Percentiles rank a stretch among this genome's conserved stretches.
Conservation (phyloP, 192 early-diverging fungal genomes). For the Mortierella hygrophila region DNA sequence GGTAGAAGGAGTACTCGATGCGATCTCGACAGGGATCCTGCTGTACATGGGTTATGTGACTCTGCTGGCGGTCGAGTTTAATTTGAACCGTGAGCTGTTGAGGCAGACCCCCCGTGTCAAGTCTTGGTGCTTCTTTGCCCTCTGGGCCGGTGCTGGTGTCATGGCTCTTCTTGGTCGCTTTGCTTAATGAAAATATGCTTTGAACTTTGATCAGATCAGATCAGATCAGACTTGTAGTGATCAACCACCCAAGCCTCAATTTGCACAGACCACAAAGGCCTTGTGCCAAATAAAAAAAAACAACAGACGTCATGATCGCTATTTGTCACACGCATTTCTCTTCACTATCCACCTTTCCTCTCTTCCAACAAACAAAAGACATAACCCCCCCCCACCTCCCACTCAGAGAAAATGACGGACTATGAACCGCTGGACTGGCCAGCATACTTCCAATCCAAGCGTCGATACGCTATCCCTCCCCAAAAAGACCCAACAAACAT, state of each 20-base stretch:
- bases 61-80: slow-evolving; percentile 80
- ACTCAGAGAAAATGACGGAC: not conserved
- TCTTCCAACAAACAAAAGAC: not conserved
- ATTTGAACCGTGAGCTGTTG: slow-evolving; percentile 58
- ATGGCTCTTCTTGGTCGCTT: slow-evolving; percentile 80
- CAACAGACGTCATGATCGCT: not conserved
- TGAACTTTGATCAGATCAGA: not conserved
- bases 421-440: slow-evolving; percentile 22
- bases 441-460: slow-evolving; percentile 30
- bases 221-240: not conserved
- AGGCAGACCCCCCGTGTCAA: slow-evolving; percentile 52
- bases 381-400: too few species aligned
- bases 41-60: slow-evolving; percentile 83
- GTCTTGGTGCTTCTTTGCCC: slow-evolving; percentile 65
- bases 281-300: not conserved
- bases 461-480: slow-evolving; percentile 9
- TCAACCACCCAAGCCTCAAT: not conserved
- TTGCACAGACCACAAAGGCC: not conserved
- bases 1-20: slow-evolving; percentile 79
- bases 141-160: slow-evolving; percentile 77
- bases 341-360: not conserved
- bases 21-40: slow-evolving; percentile 83
- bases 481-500: slow-evolving; percentile 12
- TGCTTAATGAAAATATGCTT: slow-evolving; percentile 2
- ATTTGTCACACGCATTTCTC: not conserved